Percentiles rank a stretch among this genome's conserved stretches.
These are phyloP conservation scores for Martensiomyces pterosporus DNA, from an alignment of 192 early-diverging fungal species.

Conservation along the genomic window DNA sequence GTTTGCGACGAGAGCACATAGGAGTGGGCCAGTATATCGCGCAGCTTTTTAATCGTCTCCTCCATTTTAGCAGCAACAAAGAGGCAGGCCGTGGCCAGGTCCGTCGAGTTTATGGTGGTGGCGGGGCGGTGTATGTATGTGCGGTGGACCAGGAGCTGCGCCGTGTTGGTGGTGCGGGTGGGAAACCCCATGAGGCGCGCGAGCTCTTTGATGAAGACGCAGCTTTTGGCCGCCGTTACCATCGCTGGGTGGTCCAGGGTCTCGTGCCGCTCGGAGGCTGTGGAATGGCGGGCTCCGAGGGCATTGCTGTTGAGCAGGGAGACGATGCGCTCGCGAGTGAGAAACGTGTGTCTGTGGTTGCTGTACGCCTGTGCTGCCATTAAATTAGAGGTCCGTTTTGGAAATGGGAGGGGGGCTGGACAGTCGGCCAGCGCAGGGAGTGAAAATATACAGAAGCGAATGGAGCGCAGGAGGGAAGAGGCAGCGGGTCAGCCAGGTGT, in stretches of 20 bases:
- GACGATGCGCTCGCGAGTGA: conserved; percentile 30
- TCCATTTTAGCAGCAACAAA: conserved; percentile 85
- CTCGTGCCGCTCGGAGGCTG: conserved; percentile 16
- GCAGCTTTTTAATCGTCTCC: conserved; percentile 79
- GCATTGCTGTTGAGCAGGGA: conserved; percentile 16
- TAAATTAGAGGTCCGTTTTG: no score
- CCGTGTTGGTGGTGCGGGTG: conserved; percentile 36
- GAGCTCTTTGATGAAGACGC: conserved; percentile 40
- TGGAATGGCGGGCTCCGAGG: neutral
- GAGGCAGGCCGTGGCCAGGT: conserved; percentile 61
- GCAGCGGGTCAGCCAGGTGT: no score
- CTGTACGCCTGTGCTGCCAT: no score
- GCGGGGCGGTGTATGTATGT: conserved; percentile 31
- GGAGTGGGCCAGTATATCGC: conserved; percentile 70
- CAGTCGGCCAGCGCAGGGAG: no score
- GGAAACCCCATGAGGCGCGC: conserved; percentile 33
- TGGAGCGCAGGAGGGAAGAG: no score
- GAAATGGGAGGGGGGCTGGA: no score
- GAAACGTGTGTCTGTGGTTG: conserved; percentile 27
- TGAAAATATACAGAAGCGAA: no score
- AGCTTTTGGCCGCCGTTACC: conserved; percentile 30
- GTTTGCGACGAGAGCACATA: conserved; percentile 28
- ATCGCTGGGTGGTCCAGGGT: conserved; percentile 30
- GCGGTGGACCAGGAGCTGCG: conserved; percentile 42
- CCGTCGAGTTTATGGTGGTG: conserved; percentile 12